These are phyloP conservation scores for Jackrogersella multiformis DNA, from an alignment of 495 filamentous ascomycete species.

Conservation along the genomic window DNA sequence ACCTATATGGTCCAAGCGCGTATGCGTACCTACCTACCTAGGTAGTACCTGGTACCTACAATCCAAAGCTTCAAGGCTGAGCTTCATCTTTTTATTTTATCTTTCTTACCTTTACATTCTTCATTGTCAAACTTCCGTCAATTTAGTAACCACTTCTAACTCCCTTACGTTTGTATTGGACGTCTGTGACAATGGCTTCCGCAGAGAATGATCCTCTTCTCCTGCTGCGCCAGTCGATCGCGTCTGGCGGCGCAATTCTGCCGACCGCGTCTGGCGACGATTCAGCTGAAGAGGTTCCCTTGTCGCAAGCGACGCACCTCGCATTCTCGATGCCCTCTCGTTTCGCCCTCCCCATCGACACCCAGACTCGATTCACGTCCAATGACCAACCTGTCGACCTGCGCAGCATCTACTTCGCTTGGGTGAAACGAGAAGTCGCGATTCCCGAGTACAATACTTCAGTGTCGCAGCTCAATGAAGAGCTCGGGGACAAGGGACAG, in stretches of 20 bases:
- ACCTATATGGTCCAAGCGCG: not conserved
- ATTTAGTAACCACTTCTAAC: slow-evolving; percentile 1
- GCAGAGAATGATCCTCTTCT: slow-evolving; percentile 73
- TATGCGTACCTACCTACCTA: too few species aligned
- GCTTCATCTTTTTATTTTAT: slow-evolving; percentile 6
- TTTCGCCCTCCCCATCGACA: slow-evolving; percentile 74
- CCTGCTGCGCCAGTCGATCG: slow-evolving; percentile 81
- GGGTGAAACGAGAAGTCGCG: slow-evolving; percentile 86
- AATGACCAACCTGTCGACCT: slow-evolving; percentile 79
- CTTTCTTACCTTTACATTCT: slow-evolving; percentile 4
- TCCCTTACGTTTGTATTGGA: slow-evolving; percentile 3
- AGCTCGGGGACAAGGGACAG: slow-evolving; percentile 68
- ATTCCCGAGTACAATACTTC: slow-evolving; percentile 90
- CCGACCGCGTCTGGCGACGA: slow-evolving; percentile 73
- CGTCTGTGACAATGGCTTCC: slow-evolving; percentile 48
- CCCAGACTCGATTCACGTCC: slow-evolving; percentile 83
- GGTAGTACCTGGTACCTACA: not conserved
- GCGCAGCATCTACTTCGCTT: slow-evolving; percentile 93
- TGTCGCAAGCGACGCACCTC: slow-evolving; percentile 84
- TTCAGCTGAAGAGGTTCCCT: slow-evolving; percentile 52
- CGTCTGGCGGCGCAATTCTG: slow-evolving; percentile 68
- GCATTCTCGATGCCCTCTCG: slow-evolving; percentile 73
- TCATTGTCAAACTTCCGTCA: not conserved
- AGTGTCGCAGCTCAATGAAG: slow-evolving; percentile 81
- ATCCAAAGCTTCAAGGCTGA: slow-evolving; percentile 18